These are phyloP conservation scores for Beta corolliflora DNA, from an alignment of 179 eudicot genomes.

Conservation along the genomic window DNA sequence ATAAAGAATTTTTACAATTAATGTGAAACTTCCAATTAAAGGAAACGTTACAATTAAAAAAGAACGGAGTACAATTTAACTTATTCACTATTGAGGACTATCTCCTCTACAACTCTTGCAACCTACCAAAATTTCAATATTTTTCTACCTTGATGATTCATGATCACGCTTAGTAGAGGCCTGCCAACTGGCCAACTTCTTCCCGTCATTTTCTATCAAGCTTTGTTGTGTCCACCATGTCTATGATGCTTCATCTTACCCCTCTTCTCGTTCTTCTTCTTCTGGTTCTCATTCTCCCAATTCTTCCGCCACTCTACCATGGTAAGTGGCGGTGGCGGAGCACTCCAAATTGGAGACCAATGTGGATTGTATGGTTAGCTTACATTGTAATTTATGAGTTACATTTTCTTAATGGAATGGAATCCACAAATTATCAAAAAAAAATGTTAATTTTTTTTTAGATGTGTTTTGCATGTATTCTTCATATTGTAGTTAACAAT, in stretches of 20 bases:
- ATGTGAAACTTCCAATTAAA: too few species aligned
- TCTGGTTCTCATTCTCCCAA: background rate
- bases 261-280: background rate
- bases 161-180: background rate
- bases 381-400: too few species aligned
- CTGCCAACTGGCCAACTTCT: background rate
- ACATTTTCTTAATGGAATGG: too few species aligned
- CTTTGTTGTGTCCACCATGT: background rate
- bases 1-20: too few species aligned
- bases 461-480: too few species aligned
- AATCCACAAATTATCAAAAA: too few species aligned
- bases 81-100: background rate
- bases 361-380: too few species aligned
- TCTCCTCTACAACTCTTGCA: background rate
- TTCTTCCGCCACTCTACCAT: background rate
- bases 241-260: background rate
- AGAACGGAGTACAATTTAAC: too few species aligned
- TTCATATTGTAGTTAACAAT: too few species aligned
- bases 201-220: background rate
- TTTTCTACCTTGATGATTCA: background rate
- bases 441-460: too few species aligned
- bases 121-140: background rate
- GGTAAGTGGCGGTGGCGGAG: background rate
- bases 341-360: conserved; percentile 11
- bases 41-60: too few species aligned